Base-by-base conservation (phyloP, 2,329 filamentous ascomycete genomes). In the Chrysoporthe puriensis region DNA sequence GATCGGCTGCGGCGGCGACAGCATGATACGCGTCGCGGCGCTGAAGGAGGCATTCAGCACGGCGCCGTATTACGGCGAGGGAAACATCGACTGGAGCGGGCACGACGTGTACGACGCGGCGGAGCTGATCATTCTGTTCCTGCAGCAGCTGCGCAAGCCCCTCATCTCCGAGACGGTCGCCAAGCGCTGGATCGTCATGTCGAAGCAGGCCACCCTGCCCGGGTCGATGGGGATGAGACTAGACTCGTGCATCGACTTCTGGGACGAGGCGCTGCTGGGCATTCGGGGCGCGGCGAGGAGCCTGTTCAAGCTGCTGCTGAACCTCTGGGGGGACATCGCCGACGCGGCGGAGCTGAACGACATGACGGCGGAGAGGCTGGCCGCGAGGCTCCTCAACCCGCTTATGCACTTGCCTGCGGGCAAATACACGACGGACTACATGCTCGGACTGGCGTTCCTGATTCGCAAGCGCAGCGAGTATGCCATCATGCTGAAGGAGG, bases 181-280 rank as follows among this genome's bases (percentile, higher is more conserved):
- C 9, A 79, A 78, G 71, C 76, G 78, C 26, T 83, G 81, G 81
- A 74, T 81, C 44, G 70, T 76, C 46, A 73, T 83, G 50, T 80
- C 80, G 43, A 74, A 78, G 44, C 81, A 81, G 70, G 78, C 79
- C 1, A 78, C 76, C 11, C 59, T 78, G 34, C 70, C 76, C 14
- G 78, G 75, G 26, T 77, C 77, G 2, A 74, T 77, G 60, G 73
- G 73, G 16, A 74, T 73, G 56, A 75, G 79, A 18, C 71, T 78
- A 5, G 81, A 82, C 66, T 76, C 78, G 71, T 80, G 80, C 65
- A 79, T 83, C 57, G 80, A 82, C 69, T 83, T 83, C 64, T 83
- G 81, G 81, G 80, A 82, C 68, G 81, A 83, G 73, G 80, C 81
- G 8, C 73, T 83, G 6, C 76, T 76, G 34, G 78, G 79, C 0